Evolutionary conservation across 1,284 basidiomycete species (phyloP), one percentile per base, ranked within the genome.

Genomic region (Irpex rosettiformis): DNA sequence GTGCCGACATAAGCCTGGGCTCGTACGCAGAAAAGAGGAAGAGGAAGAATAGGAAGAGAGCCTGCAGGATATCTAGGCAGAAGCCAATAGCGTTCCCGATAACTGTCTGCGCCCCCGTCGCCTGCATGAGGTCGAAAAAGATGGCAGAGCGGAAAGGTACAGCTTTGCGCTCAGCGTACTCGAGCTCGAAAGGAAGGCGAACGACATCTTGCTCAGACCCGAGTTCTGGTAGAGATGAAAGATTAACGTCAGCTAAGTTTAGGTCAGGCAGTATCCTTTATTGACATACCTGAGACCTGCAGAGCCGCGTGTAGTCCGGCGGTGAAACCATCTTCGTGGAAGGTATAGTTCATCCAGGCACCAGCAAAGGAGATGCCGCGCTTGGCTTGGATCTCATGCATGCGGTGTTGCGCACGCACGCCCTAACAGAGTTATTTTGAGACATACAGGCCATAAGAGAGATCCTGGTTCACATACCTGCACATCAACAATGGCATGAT

Each of bases 11-110:
- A 28, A 51, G 24, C 7, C 18, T 51, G 48, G 48, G 48, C 48
- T 51, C 48, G 48, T 51, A 51, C 27, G 48, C 48, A 27, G 48
- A 51, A 28, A 51, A 51, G 10, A 51, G 48, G 48, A 51, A 51
- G 10, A 51, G 48, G 48, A 51, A 51, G 48, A 51, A 51, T 11
- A 51, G 48, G 48, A 51, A 51, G 13, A 51, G 48, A 18, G 48
- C 48, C 25, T 51, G 48, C 10, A 51, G 48, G 21, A 51, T 51
- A n/a, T 51, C 48, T 7, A 51, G 27, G 24, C 48, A 51, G 48
- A 51, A 51, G 48, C 48, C 48, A 24, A 51, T 8, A 27, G 48
- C 18, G 25, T 51, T 51, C 24, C 48, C 48, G 18, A 51, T 51
- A 3, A 51, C 48, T 24, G 48, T 51, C 25, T 51, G 48, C 0